Evolutionary conservation across 2,329 filamentous ascomycete species (phyloP), one percentile per base, ranked within the genome.

Genomic region (Xylariales sp.): DNA sequence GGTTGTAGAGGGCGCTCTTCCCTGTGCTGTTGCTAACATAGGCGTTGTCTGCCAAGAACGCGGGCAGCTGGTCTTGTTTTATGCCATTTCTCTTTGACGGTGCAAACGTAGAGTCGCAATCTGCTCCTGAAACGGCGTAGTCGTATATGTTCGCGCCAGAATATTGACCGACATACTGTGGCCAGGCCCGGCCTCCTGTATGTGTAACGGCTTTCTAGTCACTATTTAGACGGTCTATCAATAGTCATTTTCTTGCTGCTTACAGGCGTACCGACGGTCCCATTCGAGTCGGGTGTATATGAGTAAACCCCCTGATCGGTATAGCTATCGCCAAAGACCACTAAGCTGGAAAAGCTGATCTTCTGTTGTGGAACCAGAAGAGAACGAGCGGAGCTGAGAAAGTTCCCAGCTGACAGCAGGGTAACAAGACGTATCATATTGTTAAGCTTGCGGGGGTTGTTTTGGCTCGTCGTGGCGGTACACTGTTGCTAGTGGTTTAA

Each of bases 1-100:
- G 51, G 48, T 67, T 68, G 19, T 76, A 76, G 10, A 82, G 58
- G 47, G 82, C 78, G 49, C 80, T 81, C 8, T 75, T 80, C 20
- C 78, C 78, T 44, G 81, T 80, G 73, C 73, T 81, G 42, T 81
- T 69, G 3, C 69, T 64, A 3, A 41, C 29, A 11, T 43, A 40
- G 3, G 19, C 32, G 10, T 44, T 41, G 33, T 51, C 44, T 18
- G 40, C 41, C 12, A 51, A 31, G 21, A 51, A 49, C 20, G 38
- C 31, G 4, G 49, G 45, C 1, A 49, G 11, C 25, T 49, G 44
- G 24, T 46, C 25, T 18, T 51, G 46, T 14, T 38, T 49, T 3
- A 47, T 29, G 6, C 38, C 42, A 22, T 38, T 43, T n/a, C n/a
- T n/a, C 5, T 42, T 29, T 3, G 20, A 25, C 5, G 45, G 47